Evolutionary conservation across 2,329 filamentous ascomycete species (phyloP).

Genomic region (Monosporascus sp.): DNA sequence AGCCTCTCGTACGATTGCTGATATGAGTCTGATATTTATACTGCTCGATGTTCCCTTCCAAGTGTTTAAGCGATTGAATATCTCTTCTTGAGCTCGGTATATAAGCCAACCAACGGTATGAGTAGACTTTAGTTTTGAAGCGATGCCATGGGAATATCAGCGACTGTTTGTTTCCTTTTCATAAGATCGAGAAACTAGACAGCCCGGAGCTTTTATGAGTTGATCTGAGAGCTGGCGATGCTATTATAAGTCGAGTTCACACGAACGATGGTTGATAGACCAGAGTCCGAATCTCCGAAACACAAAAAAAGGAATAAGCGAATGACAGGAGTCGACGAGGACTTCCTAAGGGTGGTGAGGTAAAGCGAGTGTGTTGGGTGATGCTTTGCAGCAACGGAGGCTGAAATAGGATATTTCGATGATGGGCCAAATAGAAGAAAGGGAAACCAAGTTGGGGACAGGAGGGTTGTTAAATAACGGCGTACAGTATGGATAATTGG

Average conservation of each 20-base stretch:
- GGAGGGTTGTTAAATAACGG: constrained; percentile 27
- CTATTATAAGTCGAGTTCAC: constrained; percentile 6
- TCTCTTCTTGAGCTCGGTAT: constrained; percentile 20
- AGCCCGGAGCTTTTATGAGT: constrained; percentile 6
- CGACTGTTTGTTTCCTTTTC: constrained; percentile 8
- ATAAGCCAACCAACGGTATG: constrained; percentile 16
- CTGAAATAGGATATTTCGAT: constrained; percentile 27
- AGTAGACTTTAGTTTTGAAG: constrained; percentile 13
- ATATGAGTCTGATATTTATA: constrained; percentile 9
- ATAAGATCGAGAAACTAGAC: background rate
- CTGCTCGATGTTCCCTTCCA: constrained; percentile 23
- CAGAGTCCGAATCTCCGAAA: constrained; percentile 34
- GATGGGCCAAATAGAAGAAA: constrained; percentile 28
- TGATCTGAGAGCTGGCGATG: constrained; percentile 13
- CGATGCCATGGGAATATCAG: constrained; percentile 17
- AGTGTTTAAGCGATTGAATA: constrained; percentile 31
- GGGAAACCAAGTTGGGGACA: constrained; percentile 25
- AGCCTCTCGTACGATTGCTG: constrained; percentile 6
- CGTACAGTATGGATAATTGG: constrained; percentile 8
- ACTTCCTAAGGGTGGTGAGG: constrained; percentile 53
- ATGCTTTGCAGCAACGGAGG: constrained; percentile 32
- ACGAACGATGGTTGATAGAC: constrained; percentile 27
- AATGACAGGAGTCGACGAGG: constrained; percentile 72
- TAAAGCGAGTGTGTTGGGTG: constrained; percentile 47
- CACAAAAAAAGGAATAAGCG: constrained; percentile 55